A percentile compares a stretch with the other conserved stretches of the same genome.
These are phyloP conservation scores for Phytophthora multivora DNA, from an alignment of 352 stramenopile species.

Conservation along the genomic window DNA sequence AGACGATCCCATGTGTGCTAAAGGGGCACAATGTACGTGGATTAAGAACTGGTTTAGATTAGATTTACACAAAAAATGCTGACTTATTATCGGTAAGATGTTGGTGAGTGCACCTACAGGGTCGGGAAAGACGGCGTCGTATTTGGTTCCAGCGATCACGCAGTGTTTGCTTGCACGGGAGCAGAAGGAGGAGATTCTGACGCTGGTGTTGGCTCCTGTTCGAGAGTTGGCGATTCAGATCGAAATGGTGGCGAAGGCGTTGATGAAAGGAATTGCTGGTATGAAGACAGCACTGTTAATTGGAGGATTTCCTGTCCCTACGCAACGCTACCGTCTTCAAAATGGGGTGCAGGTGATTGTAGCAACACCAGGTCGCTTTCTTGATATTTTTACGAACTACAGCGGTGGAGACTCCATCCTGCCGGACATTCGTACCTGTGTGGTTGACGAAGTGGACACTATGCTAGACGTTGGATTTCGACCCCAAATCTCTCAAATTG, in stretches of 20 bases:
- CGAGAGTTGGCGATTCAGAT: slow-evolving; percentile 81
- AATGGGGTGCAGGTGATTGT: slow-evolving; percentile 67
- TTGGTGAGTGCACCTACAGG: slow-evolving; percentile 67
- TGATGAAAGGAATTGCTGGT: slow-evolving; percentile 56
- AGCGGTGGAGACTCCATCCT: slow-evolving; percentile 27
- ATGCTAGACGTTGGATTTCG: slow-evolving; percentile 72
- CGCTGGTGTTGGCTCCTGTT: slow-evolving; percentile 63
- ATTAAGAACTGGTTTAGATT: not conserved
- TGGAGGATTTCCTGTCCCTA: slow-evolving; percentile 66
- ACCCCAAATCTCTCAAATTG: slow-evolving; percentile 51
- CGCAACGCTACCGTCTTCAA: slow-evolving; percentile 66
- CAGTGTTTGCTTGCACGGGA: slow-evolving; percentile 37
- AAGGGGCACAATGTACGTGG: slow-evolving; percentile 44
- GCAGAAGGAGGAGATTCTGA: slow-evolving; percentile 27
- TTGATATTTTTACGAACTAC: slow-evolving; percentile 58
- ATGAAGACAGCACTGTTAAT: slow-evolving; percentile 77
- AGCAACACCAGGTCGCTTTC: slow-evolving; percentile 64
- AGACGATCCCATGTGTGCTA: slow-evolving; percentile 60
- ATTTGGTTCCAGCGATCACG: slow-evolving; percentile 59
- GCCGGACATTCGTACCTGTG: slow-evolving; percentile 32
- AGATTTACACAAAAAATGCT: not conserved
- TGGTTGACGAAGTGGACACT: slow-evolving; percentile 80
- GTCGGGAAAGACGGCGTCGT: slow-evolving; percentile 75
- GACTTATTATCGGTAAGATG: slow-evolving; percentile 35
- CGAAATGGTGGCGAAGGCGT: slow-evolving; percentile 55